A percentile compares a stretch with the other conserved stretches of the same genome.
These are phyloP conservation scores for Amanita pseudoporphyria DNA, from an alignment of 768 basidiomycete genomes.

Conservation along the genomic window DNA sequence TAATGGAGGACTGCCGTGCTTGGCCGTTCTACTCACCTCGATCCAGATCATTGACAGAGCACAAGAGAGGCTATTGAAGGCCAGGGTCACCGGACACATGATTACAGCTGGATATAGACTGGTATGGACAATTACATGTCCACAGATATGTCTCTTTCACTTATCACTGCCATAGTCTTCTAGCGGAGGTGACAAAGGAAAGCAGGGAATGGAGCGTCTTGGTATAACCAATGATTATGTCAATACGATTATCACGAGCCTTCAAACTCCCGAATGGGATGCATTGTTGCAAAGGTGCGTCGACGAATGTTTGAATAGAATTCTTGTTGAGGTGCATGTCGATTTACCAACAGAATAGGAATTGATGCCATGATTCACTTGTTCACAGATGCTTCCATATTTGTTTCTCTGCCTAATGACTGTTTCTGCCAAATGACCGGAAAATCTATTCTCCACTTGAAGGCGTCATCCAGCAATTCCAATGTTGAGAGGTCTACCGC, in stretches of 20 bases:
- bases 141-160: background rate
- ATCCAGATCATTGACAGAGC: conserved; percentile 52
- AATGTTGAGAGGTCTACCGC: background rate
- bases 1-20: background rate
- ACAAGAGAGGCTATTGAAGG: conserved; percentile 43
- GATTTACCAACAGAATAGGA: conserved; percentile 53
- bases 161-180: conserved; percentile 17
- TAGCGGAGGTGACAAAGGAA: conserved; percentile 27
- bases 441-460: conserved; percentile 41
- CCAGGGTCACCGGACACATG: conserved; percentile 39
- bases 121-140: conserved; percentile 25
- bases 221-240: conserved; percentile 52
- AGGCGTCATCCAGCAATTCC: conserved; percentile 17
- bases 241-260: conserved; percentile 65
- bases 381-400: conserved; percentile 65
- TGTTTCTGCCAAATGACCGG: conserved; percentile 84
- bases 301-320: background rate
- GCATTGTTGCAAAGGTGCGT: conserved; percentile 49
- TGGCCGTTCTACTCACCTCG: background rate
- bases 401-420: conserved; percentile 69
- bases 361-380: conserved; percentile 70
- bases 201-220: conserved; percentile 26
- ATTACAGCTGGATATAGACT: conserved; percentile 58
- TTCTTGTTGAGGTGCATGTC: background rate
- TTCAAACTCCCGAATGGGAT: conserved; percentile 62